These are phyloP conservation scores for Debaryomyces tyrocola DNA, from an alignment of 805 yeast genomes.

Conservation along the genomic window DNA sequence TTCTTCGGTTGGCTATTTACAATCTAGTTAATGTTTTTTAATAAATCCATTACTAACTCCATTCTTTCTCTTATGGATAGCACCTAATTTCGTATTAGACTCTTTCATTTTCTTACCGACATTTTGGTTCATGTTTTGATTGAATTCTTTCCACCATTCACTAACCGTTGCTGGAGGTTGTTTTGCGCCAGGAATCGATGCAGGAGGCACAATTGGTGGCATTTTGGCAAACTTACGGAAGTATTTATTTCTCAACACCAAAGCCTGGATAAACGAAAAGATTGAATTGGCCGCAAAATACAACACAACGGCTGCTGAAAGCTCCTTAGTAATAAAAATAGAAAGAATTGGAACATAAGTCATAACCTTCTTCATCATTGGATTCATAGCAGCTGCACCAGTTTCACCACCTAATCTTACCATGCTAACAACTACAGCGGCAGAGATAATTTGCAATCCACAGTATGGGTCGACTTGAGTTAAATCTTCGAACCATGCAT, in stretches of 20 bases:
- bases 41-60: conserved; percentile 32
- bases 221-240: conserved; percentile 60
- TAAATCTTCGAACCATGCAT: conserved; percentile 80
- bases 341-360: conserved; percentile 77
- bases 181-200: conserved; percentile 27
- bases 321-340: conserved; percentile 82
- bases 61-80: conserved; percentile 33
- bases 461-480: conserved; percentile 86
- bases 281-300: conserved; percentile 83
- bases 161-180: conserved; percentile 32
- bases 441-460: conserved; percentile 83
- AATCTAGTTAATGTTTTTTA: conserved; percentile 33
- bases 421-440: conserved; percentile 70
- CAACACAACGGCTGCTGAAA: conserved; percentile 81
- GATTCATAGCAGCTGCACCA: conserved; percentile 68
- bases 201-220: conserved; percentile 62
- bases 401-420: conserved; percentile 90
- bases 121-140: conserved; percentile 29
- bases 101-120: conserved; percentile 34
- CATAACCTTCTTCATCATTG: conserved; percentile 62
- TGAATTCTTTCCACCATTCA: conserved; percentile 38
- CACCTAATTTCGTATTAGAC: conserved; percentile 37
- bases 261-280: conserved; percentile 71
- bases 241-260: conserved; percentile 55
- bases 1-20: neutral